phyloP scores from a whole-genome alignment of 164 flowering plant genomes.

The Liriodendron chinense region DNA sequence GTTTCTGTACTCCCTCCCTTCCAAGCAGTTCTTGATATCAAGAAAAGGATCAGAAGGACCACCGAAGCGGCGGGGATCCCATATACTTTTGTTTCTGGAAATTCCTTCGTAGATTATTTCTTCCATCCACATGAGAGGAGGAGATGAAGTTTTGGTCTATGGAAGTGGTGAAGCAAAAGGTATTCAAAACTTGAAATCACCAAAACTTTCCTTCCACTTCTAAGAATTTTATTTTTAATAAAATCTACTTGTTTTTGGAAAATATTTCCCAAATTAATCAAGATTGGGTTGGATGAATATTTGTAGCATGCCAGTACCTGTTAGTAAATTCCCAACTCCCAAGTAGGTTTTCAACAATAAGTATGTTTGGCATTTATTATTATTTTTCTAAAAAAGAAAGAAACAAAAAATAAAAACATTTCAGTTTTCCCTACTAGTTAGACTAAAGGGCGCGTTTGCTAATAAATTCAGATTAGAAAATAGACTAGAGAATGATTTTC shows the following conservation, averaged over 20 bases:
- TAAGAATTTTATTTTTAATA: no score
- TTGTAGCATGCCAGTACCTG: not conserved
- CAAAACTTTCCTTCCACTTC: not conserved
- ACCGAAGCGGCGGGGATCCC: constrained; percentile 35
- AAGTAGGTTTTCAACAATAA: no score
- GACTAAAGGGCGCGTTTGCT: no score
- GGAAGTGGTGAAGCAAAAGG: constrained; percentile 38
- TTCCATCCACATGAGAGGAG: constrained; percentile 29
- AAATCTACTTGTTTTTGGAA: not conserved
- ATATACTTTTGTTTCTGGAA: constrained; percentile 34
- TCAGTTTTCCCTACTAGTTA: no score
- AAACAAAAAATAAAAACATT: no score
- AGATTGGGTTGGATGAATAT: no score
- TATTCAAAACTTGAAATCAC: not conserved
- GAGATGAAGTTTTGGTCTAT: constrained; percentile 20
- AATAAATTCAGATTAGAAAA: no score
- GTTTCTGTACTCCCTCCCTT: constrained; percentile 31
- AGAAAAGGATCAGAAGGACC: constrained; percentile 34
- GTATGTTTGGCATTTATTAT: no score
- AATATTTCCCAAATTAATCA: not conserved
- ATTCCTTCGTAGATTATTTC: constrained; percentile 27
- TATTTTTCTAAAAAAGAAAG: no score
- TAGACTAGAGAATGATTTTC: no score
- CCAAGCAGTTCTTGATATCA: constrained; percentile 23
- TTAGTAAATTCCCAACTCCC: no score